Evolutionary conservation across 75 land plant species (phyloP).

Genomic region (Selaginella moellendorffii): DNA sequence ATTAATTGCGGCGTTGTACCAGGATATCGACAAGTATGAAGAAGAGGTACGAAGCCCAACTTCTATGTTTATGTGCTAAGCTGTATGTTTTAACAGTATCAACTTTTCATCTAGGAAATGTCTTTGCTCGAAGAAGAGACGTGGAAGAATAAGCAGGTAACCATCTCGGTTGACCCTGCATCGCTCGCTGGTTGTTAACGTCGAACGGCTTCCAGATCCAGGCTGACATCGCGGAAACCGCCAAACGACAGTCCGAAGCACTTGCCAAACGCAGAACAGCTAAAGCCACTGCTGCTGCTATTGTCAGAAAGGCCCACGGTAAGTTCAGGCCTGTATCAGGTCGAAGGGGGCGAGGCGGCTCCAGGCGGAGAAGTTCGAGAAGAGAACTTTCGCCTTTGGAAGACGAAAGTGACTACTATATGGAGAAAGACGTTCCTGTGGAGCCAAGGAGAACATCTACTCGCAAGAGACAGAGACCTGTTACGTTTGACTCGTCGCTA

Average conservation of each 20-base stretch:
- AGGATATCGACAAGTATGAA: constrained; percentile 86
- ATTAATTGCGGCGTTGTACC: constrained; percentile 67
- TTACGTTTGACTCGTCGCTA: not conserved
- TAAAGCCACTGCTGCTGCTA: constrained; percentile 41
- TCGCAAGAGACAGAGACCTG: not conserved
- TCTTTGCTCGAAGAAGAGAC: constrained; percentile 70
- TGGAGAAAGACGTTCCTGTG: constrained; percentile 1
- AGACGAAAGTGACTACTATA: constrained; percentile 15
- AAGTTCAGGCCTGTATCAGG: constrained; percentile 26
- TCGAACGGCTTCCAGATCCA: constrained; percentile 91
- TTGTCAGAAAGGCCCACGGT: constrained; percentile 34
- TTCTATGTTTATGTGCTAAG: not conserved
- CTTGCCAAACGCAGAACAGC: constrained; percentile 50
- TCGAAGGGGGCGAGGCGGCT: constrained; percentile 27
- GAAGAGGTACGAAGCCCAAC: constrained; percentile 50
- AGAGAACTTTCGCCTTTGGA: constrained; percentile 31
- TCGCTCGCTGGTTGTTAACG: too few relatives aligned
- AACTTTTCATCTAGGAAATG: constrained; percentile 38
- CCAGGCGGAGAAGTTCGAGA: constrained; percentile 18
- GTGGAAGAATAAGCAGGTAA: constrained; percentile 65
- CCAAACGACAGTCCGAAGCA: constrained; percentile 69
- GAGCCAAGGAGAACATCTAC: not conserved
- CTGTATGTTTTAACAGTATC: constrained; percentile 4
- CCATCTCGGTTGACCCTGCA: too few relatives aligned
- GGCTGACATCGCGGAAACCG: constrained; percentile 71